Evolutionary conservation across 768 basidiomycete genomes (phyloP), one percentile per base, ranked within the genome.

Genomic region (Ramaria rubella): DNA sequence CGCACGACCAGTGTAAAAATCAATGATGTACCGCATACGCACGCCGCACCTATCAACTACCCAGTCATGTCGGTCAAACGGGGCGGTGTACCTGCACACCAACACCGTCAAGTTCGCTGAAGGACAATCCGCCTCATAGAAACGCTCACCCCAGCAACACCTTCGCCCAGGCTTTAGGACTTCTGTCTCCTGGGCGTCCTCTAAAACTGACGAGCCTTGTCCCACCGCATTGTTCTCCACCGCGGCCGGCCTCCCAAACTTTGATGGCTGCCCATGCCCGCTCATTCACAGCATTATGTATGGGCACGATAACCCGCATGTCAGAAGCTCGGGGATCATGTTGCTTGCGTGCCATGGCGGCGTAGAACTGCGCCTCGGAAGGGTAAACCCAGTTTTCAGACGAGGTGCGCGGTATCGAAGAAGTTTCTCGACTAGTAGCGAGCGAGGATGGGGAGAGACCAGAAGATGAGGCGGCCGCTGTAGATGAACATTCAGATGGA

Each of bases 221-320:
- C 8, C 90, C 86, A 42, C 90, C 88, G 66, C 94, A 97, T 45
- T 73, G 75, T 44, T 90, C 87, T 12, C 88, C 87, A 34, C 94
- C 94, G 64, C 83, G 78, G 2, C 86, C 85, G 11, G 72, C 70
- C 69, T 94, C 92, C 92, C 92, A 95, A 59, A 79, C 79, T 68
- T 90, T 66, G 24, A 95, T 77, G 69, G 92, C 86, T 19, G 75
- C 71, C 92, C 92, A 95, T 2, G 90, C 87, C 53, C 85, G 83
- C 72, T 98, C 96, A 68, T 99, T 99, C 54, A 98, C 96, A 34
- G 95, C 95, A 67, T 99, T 99, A 71, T 99, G 96, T 49, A 99
- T 99, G 14, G 94, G 95, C 21, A 99, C 93, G 65, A 99, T 86
- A 27, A 90, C 87, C 65, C 80, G 83, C 94, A 98, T 97, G 72